These are phyloP conservation scores for Xylaria longipes DNA, from an alignment of 495 filamentous ascomycete genomes.

Conservation along the genomic window DNA sequence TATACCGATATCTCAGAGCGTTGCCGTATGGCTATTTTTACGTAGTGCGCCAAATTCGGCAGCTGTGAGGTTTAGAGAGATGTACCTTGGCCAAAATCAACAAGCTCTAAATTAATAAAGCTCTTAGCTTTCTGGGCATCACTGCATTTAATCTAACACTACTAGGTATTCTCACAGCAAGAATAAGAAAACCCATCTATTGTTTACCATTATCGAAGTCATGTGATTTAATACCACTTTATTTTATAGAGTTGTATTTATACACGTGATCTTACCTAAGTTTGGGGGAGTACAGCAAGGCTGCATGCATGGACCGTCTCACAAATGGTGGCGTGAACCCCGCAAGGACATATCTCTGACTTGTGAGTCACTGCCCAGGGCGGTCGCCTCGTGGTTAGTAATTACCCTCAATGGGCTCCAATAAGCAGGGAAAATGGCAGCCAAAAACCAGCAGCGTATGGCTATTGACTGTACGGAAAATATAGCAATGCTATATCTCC, in stretches of 20 bases:
- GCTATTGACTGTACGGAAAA: constrained; percentile 35
- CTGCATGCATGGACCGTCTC: neutral
- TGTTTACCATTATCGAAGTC: neutral
- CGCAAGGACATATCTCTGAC: constrained; percentile 2
- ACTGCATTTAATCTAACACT: neutral
- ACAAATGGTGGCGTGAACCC: neutral
- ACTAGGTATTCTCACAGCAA: too few species aligned
- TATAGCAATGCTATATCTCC: constrained; percentile 38
- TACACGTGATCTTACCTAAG: constrained; percentile 5
- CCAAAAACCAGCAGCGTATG: constrained; percentile 15
- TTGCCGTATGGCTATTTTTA: too few species aligned
- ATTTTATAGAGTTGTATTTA: neutral
- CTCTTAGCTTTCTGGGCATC: neutral
- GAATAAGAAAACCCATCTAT: too few species aligned
- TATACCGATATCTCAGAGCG: too few species aligned
- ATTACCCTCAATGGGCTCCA: neutral
- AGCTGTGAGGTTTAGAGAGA: neutral
- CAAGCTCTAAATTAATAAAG: neutral
- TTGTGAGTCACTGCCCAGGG: neutral
- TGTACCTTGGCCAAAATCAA: neutral
- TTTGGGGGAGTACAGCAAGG: constrained; percentile 8
- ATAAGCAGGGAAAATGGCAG: constrained; percentile 27
- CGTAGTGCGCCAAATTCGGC: neutral
- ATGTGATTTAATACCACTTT: constrained; percentile 7
- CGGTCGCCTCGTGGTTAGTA: neutral